Base-by-base conservation (phyloP, 2,329 filamentous ascomycete species). In the Paecilomyces dactylethromorphus region DNA sequence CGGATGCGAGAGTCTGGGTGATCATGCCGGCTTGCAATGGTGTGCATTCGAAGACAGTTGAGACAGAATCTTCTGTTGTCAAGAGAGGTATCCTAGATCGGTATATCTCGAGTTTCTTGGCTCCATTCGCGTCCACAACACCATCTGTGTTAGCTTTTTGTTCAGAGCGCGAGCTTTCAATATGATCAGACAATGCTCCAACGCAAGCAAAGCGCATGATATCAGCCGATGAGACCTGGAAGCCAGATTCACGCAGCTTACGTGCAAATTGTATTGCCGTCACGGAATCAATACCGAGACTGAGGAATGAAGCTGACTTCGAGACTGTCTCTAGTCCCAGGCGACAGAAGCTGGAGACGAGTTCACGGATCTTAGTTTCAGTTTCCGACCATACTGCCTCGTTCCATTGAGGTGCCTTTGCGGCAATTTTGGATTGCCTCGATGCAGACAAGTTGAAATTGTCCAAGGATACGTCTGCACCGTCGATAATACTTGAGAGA, bases 21-120 rank as follows among this genome's bases (percentile, higher is more conserved):
- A 96, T 84, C 79, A 96, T 92, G 0, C 91, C 92, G 66, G 92
- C 85, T 68, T 96, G 92, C 1, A 96, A 76, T 0, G 91, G 84
- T 0, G 91, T 93, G 69, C 91, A 95, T 3, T 67, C 62, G 53
- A 71, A 74, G 39, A 71, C 63, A 2, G 60, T 57, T 10, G 60
- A 60, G 31, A 74, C 60, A 3, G 60, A 64, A 49, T 69, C 67
- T 22, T 56, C 32, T 2, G 58, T 45, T 8, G 55, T 31, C 32
- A 69, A 62, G 29, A 62, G 58, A 26, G 59, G 61, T 21, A 69
- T 56, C 15, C 62, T 39, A 21, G 60, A 58, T n/a, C 53, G 45
- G 35, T 67, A 64, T 3, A 18, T 18, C 1, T 61, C 56, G 18
- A 64, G 45, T 18, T 31, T 33, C 13, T 55, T 53, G 21, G n/a